Conservation (phyloP, 2,329 filamentous ascomycete genomes). For the Hortaea sp. region DNA sequence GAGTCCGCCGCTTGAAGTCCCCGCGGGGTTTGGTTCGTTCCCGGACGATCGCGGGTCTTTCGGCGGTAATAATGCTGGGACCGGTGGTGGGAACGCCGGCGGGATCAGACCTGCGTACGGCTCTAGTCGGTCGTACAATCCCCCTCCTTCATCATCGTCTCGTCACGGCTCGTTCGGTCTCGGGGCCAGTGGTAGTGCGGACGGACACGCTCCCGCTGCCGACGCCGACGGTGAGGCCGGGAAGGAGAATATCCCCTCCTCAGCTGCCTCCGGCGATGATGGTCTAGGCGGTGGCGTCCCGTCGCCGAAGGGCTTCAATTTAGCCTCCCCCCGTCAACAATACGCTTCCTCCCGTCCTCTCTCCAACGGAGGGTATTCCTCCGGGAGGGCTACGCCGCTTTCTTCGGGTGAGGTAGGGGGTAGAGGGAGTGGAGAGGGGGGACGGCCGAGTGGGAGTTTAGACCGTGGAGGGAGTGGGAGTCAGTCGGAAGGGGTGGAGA, state of each 20-base stretch:
- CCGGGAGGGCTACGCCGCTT: neutral
- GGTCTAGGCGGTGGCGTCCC: too few species aligned
- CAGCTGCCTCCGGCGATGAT: too few species aligned
- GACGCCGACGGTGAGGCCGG: conserved; percentile 24
- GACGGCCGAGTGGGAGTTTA: conserved; percentile 14
- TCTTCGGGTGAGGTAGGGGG: neutral
- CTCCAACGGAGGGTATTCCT: neutral
- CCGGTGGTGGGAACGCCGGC: neutral
- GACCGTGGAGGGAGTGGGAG: conserved; percentile 29
- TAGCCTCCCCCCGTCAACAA: too few species aligned
- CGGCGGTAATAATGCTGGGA: too few species aligned
- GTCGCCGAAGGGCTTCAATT: neutral
- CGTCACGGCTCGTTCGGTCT: neutral
- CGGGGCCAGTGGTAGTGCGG: conserved; percentile 3
- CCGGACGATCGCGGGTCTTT: too few species aligned
- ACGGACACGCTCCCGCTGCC: conserved; percentile 4
- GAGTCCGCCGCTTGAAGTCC: conserved; percentile 13
- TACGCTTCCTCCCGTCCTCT: conserved; percentile 2
- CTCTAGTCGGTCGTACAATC: conserved; percentile 12
- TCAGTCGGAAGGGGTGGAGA: conserved; percentile 58
- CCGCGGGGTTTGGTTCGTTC: too few species aligned
- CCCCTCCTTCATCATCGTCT: conserved; percentile 1
- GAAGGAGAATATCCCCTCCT: conserved; percentile 38
- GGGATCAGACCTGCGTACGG: conserved; percentile 11
- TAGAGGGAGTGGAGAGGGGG: neutral